Conservation (phyloP, 441 rosid species). For the Adansonia rubrostipa region DNA sequence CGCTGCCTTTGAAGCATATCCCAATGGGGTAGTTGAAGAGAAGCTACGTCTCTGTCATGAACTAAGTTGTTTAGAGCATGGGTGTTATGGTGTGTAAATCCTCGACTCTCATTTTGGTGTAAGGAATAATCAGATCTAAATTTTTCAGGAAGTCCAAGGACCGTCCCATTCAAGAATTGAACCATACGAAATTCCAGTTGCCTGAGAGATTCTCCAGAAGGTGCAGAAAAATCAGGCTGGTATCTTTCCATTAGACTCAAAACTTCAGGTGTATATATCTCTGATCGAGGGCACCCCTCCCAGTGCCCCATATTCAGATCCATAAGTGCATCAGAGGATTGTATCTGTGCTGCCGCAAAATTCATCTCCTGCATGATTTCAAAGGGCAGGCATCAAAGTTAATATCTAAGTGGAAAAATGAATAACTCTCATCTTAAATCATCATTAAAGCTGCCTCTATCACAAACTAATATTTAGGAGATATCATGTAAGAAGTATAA, state of each 20-base stretch:
- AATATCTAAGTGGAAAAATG: constrained; percentile 25
- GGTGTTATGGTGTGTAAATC: constrained; percentile 46
- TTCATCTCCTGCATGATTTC: constrained; percentile 75
- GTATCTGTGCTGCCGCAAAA: constrained; percentile 70
- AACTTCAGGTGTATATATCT: constrained; percentile 66
- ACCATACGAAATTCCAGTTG: constrained; percentile 89
- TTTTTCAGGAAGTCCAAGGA: constrained; percentile 66
- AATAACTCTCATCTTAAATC: not conserved
- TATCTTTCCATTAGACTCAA: constrained; percentile 61
- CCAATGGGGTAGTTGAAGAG: constrained; percentile 57
- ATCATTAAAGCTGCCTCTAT: constrained; percentile 11
- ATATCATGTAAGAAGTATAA: not conserved
- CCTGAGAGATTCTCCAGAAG: constrained; percentile 88
- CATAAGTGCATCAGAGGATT: constrained; percentile 65
- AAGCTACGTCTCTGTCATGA: constrained; percentile 56
- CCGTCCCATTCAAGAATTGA: constrained; percentile 76
- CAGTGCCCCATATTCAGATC: constrained; percentile 87
- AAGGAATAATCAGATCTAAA: constrained; percentile 61
- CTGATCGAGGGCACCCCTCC: constrained; percentile 77
- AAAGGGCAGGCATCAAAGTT: constrained; percentile 19
- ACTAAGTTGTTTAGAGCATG: constrained; percentile 40
- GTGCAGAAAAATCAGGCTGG: constrained; percentile 87
- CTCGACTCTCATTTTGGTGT: constrained; percentile 54
- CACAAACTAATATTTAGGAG: not conserved
- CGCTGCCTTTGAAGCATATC: constrained; percentile 73